Evolutionary conservation across 1,284 basidiomycete species (phyloP).

Genomic region (Heliocybe sulcata): DNA sequence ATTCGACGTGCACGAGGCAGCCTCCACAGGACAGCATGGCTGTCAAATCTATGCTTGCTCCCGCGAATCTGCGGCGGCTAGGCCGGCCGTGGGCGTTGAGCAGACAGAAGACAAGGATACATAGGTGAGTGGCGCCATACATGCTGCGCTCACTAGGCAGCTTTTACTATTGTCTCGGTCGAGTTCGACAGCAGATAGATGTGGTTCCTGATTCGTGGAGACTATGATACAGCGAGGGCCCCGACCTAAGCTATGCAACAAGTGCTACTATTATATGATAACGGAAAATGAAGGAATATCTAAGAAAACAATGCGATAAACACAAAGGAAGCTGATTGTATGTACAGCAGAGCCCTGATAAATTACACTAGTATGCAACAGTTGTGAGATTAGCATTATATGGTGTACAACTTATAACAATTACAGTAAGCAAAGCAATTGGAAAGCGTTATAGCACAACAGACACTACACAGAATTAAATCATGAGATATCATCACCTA

Average conservation of each 20-base stretch:
- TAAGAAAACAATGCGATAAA: not conserved
- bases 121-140: too few species aligned
- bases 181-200: too few species aligned
- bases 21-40: too few species aligned
- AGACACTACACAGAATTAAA: not conserved
- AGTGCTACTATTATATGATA: not conserved
- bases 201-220: not conserved
- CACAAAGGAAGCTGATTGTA: not conserved
- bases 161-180: too few species aligned
- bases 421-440: not conserved
- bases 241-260: not conserved
- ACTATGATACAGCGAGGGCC: not conserved
- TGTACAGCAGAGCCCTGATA: not conserved
- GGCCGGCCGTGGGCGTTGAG: too few species aligned
- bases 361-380: not conserved
- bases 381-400: not conserved
- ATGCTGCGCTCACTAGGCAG: too few species aligned
- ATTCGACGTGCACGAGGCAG: too few species aligned
- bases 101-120: too few species aligned
- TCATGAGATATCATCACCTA: not conserved
- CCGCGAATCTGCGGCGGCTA: too few species aligned
- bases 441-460: not conserved
- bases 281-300: not conserved
- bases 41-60: too few species aligned
- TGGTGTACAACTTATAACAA: not conserved